Evolutionary conservation across 352 stramenopile species (phyloP), one percentile per base, ranked within the genome.

Genomic region (Globisporangium paddicum): DNA sequence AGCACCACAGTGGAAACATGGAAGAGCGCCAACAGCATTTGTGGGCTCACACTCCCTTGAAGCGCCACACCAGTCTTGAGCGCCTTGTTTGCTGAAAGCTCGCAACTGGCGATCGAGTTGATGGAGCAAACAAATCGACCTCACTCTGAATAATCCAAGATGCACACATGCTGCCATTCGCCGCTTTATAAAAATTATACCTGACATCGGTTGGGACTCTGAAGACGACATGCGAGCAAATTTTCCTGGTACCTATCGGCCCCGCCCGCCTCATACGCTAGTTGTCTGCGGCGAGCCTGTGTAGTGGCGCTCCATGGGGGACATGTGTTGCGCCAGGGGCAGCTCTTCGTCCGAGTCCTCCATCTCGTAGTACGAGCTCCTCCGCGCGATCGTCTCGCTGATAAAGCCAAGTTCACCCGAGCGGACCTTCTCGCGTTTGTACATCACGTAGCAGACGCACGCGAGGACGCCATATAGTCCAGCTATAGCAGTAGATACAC

Each of bases 261-360:
- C n/a, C 40, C 32, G n/a, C n/a, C 23, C n/a, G 18, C 3, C 18
- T 61, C 51, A 66, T 61, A 57, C 45, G 37, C 59, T 49, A 23
- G 35, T 21, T 16, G 45, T 18, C 49, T 44, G 16, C 28, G 62
- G 54, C 0, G 69, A 72, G 30, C 35, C 34, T 8, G 58, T 59
- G 44, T 66, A 72, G 35, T 64, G 60, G 21, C 66, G 69, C 45
- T 68, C 69, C 8, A 69, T 62, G 4, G 82, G 82, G 3, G 82
- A 89, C 74, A 79, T 87, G 66, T 89, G 80, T 55, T 80, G 69
- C 25, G 77, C 72, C 19, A 91, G 67, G 26, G 82, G 79, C 35
- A 89, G 64, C 26, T 87, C 77, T 38, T 89, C 82, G 30, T 91
- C 79, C 37, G 82, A 87, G 60, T 91, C 79, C 46, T 84, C 79